Conservation (phyloP, 345 rosid species). For the Barbarea vulgaris region DNA sequence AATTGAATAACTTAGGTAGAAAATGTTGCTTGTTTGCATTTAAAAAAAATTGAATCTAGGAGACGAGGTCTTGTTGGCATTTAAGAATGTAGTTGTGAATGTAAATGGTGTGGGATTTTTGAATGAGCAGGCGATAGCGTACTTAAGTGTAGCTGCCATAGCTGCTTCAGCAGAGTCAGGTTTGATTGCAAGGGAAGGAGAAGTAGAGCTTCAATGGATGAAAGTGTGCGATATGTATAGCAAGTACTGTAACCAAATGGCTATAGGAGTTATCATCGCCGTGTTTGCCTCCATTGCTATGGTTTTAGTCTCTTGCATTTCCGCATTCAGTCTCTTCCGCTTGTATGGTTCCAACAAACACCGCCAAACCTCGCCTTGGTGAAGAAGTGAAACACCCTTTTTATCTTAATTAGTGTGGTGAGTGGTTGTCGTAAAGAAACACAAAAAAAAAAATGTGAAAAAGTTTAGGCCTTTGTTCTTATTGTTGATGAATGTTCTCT, state of each 20-base stretch:
- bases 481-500: neutral
- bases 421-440: slow-evolving; percentile 8
- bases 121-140: slow-evolving; percentile 69
- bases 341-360: slow-evolving; percentile 56
- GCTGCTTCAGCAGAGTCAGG: slow-evolving; percentile 80
- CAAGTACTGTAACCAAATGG: slow-evolving; percentile 75
- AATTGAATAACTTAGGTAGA: slow-evolving; percentile 20
- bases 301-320: slow-evolving; percentile 64
- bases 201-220: slow-evolving; percentile 84
- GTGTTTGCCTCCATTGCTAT: slow-evolving; percentile 54
- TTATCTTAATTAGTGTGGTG: neutral
- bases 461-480: slow-evolving; percentile 6
- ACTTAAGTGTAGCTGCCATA: slow-evolving; percentile 69
- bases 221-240: slow-evolving; percentile 75
- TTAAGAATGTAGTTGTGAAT: neutral
- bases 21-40: slow-evolving; percentile 22
- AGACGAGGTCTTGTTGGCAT: slow-evolving; percentile 9
- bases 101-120: neutral
- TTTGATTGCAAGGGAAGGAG: slow-evolving; percentile 68
- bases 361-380: slow-evolving; percentile 17
- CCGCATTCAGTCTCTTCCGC: slow-evolving; percentile 86
- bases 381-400: slow-evolving; percentile 9
- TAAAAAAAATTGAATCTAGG: slow-evolving; percentile 14
- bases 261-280: slow-evolving; percentile 61
- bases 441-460: neutral